These are phyloP conservation scores for Penicillium sp. DNA, from an alignment of 2,329 filamentous ascomycete species.

Conservation along the genomic window DNA sequence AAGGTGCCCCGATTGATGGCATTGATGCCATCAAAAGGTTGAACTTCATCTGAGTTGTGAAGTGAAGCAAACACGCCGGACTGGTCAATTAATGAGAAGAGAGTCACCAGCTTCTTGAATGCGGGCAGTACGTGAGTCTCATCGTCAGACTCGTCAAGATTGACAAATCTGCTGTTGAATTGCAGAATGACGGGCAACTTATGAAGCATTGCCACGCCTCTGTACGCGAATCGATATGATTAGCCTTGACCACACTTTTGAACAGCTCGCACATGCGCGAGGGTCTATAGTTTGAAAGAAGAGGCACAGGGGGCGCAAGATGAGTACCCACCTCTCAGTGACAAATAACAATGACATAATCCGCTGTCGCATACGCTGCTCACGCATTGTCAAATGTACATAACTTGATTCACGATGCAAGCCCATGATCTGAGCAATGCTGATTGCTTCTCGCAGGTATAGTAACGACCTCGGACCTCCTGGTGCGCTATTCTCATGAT, in stretches of 20 bases:
- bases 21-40: neutral
- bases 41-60: neutral
- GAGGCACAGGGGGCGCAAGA: neutral
- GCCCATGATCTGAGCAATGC: conserved; percentile 1
- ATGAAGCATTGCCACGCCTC: conserved; percentile 1
- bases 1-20: neutral
- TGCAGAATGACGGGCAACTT: neutral
- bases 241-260: too few species aligned
- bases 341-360: neutral
- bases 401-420: neutral
- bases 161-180: neutral
- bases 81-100: neutral
- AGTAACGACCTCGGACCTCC: neutral
- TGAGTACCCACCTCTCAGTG: neutral
- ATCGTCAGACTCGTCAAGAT: conserved; percentile 1
- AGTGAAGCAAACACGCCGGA: neutral
- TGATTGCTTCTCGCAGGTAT: conserved; percentile 1
- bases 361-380: neutral
- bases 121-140: neutral
- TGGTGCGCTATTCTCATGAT: neutral
- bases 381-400: neutral
- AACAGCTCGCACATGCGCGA: neutral
- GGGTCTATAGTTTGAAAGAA: neutral
- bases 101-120: neutral
- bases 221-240: neutral